Base-by-base conservation (phyloP, 129 eudicot species). In the Oenanthe sinensis region DNA sequence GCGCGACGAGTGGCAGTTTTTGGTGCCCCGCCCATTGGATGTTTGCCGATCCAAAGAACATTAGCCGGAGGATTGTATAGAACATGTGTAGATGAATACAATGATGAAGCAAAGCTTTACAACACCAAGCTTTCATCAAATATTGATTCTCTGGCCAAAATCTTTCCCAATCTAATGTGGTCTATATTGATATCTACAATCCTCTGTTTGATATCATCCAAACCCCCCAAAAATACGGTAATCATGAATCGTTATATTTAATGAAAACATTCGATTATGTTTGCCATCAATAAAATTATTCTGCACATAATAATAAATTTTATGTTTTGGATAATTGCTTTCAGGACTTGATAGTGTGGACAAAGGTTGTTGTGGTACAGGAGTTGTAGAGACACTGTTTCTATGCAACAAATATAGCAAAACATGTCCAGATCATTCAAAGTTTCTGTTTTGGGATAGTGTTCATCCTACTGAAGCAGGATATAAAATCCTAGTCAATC, bases 1-100 rank as follows among this genome's bases (percentile, higher is more conserved):
- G 96, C 92, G 8, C 81, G 97, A 84, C 85, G 91, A 77, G 85
- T 93, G 7, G 95, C 70, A 17, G 87, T 93, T 5, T 89, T 86
- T 30, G 84, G 89, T 39, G 81, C 84, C 28, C 90, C 98, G 1
- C 98, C 98, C 60, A 71, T 93, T 15, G 98, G 98, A n/a, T 93
- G 98, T 55, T 70, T 93, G 83, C 98, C 98, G 17, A 77, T 89
- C 52, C 92, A 89, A 72, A 87, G 97, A 81, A 93, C 98, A 9
- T 83, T 85, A 10, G 89, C 60, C 15, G 95, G 97, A 39, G 92
- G 91, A 26, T 44, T 45, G 7, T 26, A 14, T 24, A 87, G 98
- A 54, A 8, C n/a, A 16, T 93, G 98, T 78, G 81, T 81, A 9
- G 89, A 86, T 68, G 20, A 82, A 2, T 74, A 83, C 81, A 93